phyloP scores from a whole-genome alignment of 2,329 filamentous ascomycete genomes.

The Dactylella cylindrospora region DNA sequence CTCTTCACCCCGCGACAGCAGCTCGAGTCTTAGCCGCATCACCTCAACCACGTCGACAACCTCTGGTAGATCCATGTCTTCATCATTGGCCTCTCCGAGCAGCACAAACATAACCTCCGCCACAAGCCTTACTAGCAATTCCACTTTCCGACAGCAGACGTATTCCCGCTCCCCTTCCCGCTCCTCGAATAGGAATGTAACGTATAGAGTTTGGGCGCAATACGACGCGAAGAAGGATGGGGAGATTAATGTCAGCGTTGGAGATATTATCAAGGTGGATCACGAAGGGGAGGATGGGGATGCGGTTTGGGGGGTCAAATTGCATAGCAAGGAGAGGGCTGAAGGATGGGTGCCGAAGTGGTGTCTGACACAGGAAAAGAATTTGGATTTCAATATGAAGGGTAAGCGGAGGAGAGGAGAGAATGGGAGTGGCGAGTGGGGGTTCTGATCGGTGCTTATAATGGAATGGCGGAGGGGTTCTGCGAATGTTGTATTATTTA shows the following conservation, averaged over 20 bases:
- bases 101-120: no score
- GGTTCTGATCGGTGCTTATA: background rate
- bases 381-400: conserved; percentile 33
- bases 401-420: conserved; percentile 10
- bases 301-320: conserved; percentile 27
- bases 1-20: no score
- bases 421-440: background rate
- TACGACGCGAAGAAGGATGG: conserved; percentile 31
- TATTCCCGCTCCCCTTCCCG: conserved; percentile 28
- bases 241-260: conserved; percentile 32
- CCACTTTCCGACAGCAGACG: no score
- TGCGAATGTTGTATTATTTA: no score
- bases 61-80: no score
- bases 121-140: no score
- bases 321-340: conserved; percentile 19
- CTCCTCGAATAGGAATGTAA: conserved; percentile 10
- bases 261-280: conserved; percentile 42
- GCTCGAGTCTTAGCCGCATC: no score
- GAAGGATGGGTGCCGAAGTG: conserved; percentile 41
- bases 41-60: no score
- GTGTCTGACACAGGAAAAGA: conserved; percentile 32
- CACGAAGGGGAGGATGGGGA: conserved; percentile 26
- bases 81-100: no score
- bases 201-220: conserved; percentile 39
- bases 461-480: no score